Conservation (phyloP, 139 green algal genomes). For the Pleodorina starrii region DNA sequence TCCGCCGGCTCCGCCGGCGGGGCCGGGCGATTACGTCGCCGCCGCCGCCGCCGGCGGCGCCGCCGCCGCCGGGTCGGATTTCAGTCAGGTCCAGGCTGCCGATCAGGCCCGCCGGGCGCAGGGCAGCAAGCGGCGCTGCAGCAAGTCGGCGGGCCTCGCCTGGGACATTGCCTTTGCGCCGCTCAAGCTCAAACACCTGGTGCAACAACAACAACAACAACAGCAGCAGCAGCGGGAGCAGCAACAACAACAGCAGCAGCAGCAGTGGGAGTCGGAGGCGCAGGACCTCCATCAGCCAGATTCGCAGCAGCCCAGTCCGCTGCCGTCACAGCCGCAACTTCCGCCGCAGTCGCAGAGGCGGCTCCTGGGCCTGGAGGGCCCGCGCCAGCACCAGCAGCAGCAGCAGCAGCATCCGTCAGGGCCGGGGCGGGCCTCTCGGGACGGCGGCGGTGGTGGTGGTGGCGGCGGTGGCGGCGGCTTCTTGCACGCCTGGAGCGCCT, state of each 20-base stretch:
- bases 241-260: neutral
- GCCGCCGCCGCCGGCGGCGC: neutral
- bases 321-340: neutral
- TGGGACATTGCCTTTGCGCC: conserved; percentile 43
- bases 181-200: neutral
- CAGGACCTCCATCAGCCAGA: neutral
- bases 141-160: neutral
- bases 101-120: conserved; percentile 35
- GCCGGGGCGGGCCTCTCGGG: too few relatives aligned
- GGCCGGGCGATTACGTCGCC: neutral
- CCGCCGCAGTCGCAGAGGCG: neutral
- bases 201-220: neutral
- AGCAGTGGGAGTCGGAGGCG: neutral
- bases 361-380: too few relatives aligned
- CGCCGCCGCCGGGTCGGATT: neutral
- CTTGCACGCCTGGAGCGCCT: too few relatives aligned
- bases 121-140: conserved; percentile 18
- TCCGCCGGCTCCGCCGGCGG: neutral
- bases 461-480: too few relatives aligned
- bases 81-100: conserved; percentile 26
- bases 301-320: too few relatives aligned
- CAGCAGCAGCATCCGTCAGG: too few relatives aligned
- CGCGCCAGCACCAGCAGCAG: too few relatives aligned
- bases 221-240: neutral
- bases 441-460: too few relatives aligned